phyloP scores from a whole-genome alignment of 148 eudicot genomes.

The Cornus controversa region DNA sequence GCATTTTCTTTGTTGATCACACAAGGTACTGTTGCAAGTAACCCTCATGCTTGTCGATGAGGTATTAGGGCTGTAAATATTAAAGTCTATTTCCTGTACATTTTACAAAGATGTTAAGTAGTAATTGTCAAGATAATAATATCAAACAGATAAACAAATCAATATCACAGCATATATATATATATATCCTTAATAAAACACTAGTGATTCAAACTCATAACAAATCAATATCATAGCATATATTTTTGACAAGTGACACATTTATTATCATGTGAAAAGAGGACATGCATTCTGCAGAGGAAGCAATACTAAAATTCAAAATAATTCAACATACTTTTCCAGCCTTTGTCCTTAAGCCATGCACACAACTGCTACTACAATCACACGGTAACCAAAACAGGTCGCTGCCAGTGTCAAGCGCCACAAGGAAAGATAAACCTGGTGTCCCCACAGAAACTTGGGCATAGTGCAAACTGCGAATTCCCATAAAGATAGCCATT shows the following conservation, averaged over 20 bases:
- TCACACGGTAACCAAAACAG: conserved; percentile 96
- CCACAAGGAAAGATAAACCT: conserved; percentile 58
- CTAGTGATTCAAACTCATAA: not conserved
- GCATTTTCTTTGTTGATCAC: conserved; percentile 44
- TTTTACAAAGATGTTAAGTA: conserved; percentile 10
- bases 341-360: conserved; percentile 24
- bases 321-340: conserved; percentile 46
- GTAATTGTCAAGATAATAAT: not conserved
- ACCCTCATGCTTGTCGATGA: conserved; percentile 62
- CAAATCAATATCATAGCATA: too few species aligned
- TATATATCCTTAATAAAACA: not conserved
- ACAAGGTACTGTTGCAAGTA: conserved; percentile 56
- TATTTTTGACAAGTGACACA: too few species aligned
- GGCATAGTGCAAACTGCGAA: conserved; percentile 83
- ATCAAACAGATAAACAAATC: too few species aligned
- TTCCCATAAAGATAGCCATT: not conserved
- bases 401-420: conserved; percentile 90
- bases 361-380: conserved; percentile 53
- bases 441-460: conserved; percentile 85
- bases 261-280: too few species aligned
- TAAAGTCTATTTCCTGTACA: conserved; percentile 40
- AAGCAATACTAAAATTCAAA: conserved; percentile 15
- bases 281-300: too few species aligned
- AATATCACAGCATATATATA: too few species aligned
- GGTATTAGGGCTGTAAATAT: conserved; percentile 59